Evolutionary conservation across 148 eudicot species (phyloP), one percentile per base, ranked within the genome.

Genomic region (Mesembryanthemum crystallinum): DNA sequence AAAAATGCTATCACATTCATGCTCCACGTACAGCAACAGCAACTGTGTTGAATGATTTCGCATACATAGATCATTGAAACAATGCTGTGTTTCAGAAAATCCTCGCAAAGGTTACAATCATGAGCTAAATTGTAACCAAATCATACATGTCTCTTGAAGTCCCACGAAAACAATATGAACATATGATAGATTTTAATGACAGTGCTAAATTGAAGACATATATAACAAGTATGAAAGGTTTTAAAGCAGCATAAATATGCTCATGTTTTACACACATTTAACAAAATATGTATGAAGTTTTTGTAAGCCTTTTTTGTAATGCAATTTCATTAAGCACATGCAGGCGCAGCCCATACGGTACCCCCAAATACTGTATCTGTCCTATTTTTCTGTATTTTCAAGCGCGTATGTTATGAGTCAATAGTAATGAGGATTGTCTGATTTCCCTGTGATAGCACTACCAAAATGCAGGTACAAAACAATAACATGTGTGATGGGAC

Each of bases 381-480:
- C 14, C 35, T 30, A 33, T 64, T 64, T n/a, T 33, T 35, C 13
- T 35, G 21, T 64, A 13, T 35, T 8, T 21, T 9, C 33, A 35
- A 17, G 39, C 35, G 64, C 45, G 57, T 67, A 28, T 45, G n/a
- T 33, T 23, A 55, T 35, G 39, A 35, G 39, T 35, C 39, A 35
- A 35, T 35, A 35, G 39, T 24, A 23, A 20, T 42, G 17, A 30
- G 75, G 24, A 35, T 63, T 42, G 18, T 18, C 49, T 23, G 8
- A 25, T 37, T 25, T n/a, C 43, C 63, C n/a, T 5, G 30, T 27
- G 65, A 59, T 21, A 67, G 33, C 10, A 54, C 8, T 68, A 68
- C 64, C 64, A 62, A 47, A 60, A n/a, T 45, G 30, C 60, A 57
- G 73, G 76, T 43, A 42, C 42, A 62, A 29, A 42, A 47, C 20